A percentile compares a stretch with the other conserved stretches of the same genome.
These are phyloP conservation scores for Candida silvicultrix DNA, from an alignment of 805 yeast genomes.

Conservation along the genomic window DNA sequence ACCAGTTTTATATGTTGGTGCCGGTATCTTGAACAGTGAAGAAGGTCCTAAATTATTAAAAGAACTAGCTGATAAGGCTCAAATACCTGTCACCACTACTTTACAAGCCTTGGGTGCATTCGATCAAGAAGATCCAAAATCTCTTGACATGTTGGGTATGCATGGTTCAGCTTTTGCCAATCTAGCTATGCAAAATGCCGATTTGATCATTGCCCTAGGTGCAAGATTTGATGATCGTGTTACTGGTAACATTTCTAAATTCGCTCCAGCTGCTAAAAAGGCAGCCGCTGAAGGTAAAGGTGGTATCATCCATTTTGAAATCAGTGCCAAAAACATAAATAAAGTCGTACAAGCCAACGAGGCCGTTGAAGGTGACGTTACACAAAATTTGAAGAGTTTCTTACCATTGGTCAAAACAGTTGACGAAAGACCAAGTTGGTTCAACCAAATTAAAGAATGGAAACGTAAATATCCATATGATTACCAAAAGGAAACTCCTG, in stretches of 20 bases:
- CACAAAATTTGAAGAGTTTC: conserved; percentile 65
- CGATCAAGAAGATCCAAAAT: conserved; percentile 86
- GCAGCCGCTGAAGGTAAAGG: conserved; percentile 89
- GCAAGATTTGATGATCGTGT: conserved; percentile 99
- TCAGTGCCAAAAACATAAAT: conserved; percentile 93
- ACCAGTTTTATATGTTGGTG: conserved; percentile 89
- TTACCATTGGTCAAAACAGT: conserved; percentile 66
- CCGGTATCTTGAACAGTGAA: conserved; percentile 74
- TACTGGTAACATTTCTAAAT: conserved; percentile 76
- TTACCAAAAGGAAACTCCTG: conserved; percentile 77
- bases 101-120: conserved; percentile 91
- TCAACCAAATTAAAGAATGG: conserved; percentile 70
- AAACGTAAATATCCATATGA: conserved; percentile 79
- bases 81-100: conserved; percentile 94
- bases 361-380: conserved; percentile 95
- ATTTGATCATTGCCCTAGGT: conserved; percentile 88
- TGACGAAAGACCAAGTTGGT: conserved; percentile 73
- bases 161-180: conserved; percentile 96
- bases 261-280: conserved; percentile 88
- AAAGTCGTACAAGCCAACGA: conserved; percentile 95
- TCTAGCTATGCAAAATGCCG: conserved; percentile 89
- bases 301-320: conserved; percentile 95
- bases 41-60: conserved; percentile 76
- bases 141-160: conserved; percentile 97
- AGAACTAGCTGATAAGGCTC: conserved; percentile 84